Evolutionary conservation across 2,329 filamentous ascomycete genomes (phyloP), one percentile per base, ranked within the genome.

Genomic region (Fonsecaea nubica): DNA sequence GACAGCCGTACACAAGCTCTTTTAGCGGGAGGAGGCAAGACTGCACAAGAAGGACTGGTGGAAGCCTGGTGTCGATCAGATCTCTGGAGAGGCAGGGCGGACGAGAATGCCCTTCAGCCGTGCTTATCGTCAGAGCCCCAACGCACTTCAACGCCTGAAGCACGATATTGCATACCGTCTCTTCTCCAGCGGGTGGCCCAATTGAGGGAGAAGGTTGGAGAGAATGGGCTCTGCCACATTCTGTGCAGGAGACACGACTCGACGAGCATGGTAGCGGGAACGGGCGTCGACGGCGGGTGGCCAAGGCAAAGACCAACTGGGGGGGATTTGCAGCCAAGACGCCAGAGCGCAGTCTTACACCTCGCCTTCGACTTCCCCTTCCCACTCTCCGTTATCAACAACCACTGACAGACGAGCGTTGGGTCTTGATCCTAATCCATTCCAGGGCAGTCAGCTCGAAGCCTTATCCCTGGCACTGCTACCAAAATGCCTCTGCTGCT

Each of bases 351-450:
- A 30, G 58, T 40, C 32, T 61, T 54, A 53, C 58, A 52, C 1
- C 35, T 53, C 58, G 48, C 58, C 48, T 61, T 50, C 45, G 45
- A 50, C 45, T 52, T 32, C 42, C 57, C 38, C 40, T 45, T 54
- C 18, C 58, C 58, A 50, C 21, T 12, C 45, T 25, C 21, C 21
- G 45, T 61, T 61, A 61, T 61, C 58, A 61, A 52, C 48, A 61
- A 50, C 58, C 58, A 61, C 48, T 61, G 48, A 61, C 58, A 61
- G 58, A 5, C 32, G 15, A 53, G 45, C 32, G 15, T 50, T 38
- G 10, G 45, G 15, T 40, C 38, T 32, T 30, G 48, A 61, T 61
- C 30, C 48, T 38, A 53, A 45, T 35, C 58, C 58, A 50, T 32
- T 33, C 32, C 25, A 38, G 32, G 18, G 45, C n/a, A 38, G 58